Evolutionary conservation across 805 yeast species (phyloP), one percentile per base, ranked within the genome.

Genomic region (Zygosaccharomyces gambellarensis): DNA sequence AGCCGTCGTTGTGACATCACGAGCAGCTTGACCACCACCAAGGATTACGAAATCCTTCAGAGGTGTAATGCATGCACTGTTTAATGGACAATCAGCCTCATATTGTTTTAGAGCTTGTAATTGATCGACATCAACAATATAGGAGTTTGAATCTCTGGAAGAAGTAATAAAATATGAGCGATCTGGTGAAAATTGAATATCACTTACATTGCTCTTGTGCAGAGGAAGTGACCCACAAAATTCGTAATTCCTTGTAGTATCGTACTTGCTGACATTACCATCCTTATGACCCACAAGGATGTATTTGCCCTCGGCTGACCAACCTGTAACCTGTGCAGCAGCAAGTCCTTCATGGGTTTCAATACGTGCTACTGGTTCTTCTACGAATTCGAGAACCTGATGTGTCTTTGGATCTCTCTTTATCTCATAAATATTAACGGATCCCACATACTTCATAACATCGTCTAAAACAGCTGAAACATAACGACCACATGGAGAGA

Each of bases 11-110:
- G 99, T 94, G 65, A 94, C 99, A 69, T 90, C 95, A 71, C 90
- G 83, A 36, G 99, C 98, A 63, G 90, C 98, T 76, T 94, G 98
- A 82, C 99, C 99, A 74, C 99, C 99, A 47, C 98, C 99, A 54
- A 94, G 77, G 44, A 94, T 84, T 54, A 94, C 86, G 66, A 84
- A 92, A 65, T 94, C 92, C 73, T 94, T 94, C 50, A 83, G 76
- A 23, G 98, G 95, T 12, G 99, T 90, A 59, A 94, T 85, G 57
- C 95, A 85, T 17, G 98, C 98, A 32, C 96, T 81, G 76, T 94
- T 94, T 78, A 94, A 78, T 50, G 98, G 97, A 46, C 95, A 90
- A 67, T 90, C 97, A 5, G 96, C 83, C 59, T 77, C 80, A 70
- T 77, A 94, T 19, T 80, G 81, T 71, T 90, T 90, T 69, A 87